A percentile compares a stretch with the other conserved stretches of the same genome.
phyloP scores from a whole-genome alignment of 164 flowering plant species.

The Aristolochia californica region DNA sequence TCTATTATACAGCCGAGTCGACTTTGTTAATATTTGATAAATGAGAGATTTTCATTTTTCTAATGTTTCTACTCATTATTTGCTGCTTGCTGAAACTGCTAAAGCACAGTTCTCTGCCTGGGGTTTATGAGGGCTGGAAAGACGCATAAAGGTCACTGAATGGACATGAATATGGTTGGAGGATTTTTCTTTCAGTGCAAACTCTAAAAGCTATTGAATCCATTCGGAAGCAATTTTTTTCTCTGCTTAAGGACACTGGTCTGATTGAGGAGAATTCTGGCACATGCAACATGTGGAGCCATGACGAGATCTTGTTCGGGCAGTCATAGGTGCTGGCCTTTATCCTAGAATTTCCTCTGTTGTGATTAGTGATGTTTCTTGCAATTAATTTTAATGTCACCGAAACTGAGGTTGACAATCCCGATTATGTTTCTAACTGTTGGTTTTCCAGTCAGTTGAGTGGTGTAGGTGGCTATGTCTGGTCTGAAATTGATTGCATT shows the following conservation, averaged over 20 bases:
- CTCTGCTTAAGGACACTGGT: slow-evolving; percentile 67
- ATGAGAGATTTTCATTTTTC: neutral
- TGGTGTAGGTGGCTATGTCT: no score
- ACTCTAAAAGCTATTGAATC: slow-evolving; percentile 92
- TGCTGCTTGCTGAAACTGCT: slow-evolving; percentile 86
- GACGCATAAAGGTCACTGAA: slow-evolving; percentile 50
- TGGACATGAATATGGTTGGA: slow-evolving; percentile 91
- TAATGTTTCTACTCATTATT: slow-evolving; percentile 3
- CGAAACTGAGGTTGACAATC: neutral
- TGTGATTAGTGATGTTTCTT: slow-evolving; percentile 44
- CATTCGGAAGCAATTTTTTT: slow-evolving; percentile 63
- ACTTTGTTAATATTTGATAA: neutral
- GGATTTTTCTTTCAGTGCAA: slow-evolving; percentile 77
- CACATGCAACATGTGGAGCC: slow-evolving; percentile 46
- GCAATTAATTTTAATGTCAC: neutral
- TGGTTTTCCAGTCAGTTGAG: no score
- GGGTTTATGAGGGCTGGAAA: slow-evolving; percentile 79
- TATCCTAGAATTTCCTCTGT: slow-evolving; percentile 92
- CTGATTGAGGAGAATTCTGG: slow-evolving; percentile 44
- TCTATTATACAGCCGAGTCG: no score
- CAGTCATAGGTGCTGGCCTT: slow-evolving; percentile 81
- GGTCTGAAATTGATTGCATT: no score
- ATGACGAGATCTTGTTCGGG: slow-evolving; percentile 69
- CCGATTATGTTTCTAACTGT: no score
- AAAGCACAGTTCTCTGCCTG: slow-evolving; percentile 64